These are phyloP conservation scores for Abelmoschus esculentus DNA, from an alignment of 345 rosid genomes.

Conservation along the genomic window DNA sequence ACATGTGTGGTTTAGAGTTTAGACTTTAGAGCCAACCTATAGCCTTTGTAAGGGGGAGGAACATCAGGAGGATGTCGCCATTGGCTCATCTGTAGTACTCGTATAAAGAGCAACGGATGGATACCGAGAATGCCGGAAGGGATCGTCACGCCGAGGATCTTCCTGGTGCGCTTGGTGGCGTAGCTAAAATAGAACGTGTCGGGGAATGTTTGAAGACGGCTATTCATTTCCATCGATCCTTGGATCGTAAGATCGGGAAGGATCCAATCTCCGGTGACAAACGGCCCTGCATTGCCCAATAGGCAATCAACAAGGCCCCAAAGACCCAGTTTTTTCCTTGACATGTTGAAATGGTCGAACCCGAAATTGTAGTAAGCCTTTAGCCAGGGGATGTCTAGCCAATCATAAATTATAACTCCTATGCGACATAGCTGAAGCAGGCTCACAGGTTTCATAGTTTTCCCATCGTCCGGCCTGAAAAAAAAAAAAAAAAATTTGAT, in stretches of 20 bases:
- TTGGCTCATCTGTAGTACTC: constrained; percentile 80
- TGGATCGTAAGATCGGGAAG: constrained; percentile 95
- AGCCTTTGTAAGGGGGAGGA: constrained; percentile 79
- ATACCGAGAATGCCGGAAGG: constrained; percentile 72
- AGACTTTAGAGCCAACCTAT: constrained; percentile 38
- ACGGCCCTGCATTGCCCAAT: constrained; percentile 75
- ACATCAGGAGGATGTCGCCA: constrained; percentile 67
- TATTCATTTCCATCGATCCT: constrained; percentile 58
- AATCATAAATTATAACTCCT: constrained; percentile 56
- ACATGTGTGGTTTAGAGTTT: too few relatives aligned
- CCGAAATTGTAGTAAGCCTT: too few relatives aligned
- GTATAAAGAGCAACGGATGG: constrained; percentile 74
- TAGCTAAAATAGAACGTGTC: constrained; percentile 87
- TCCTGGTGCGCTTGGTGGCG: constrained; percentile 73
- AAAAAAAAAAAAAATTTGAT: too few relatives aligned
- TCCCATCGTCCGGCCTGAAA: constrained; percentile 76
- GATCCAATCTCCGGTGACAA: constrained; percentile 83
- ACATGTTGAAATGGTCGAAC: too few relatives aligned
- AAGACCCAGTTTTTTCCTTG: constrained; percentile 66
- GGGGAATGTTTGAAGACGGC: constrained; percentile 56
- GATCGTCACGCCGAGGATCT: constrained; percentile 51
- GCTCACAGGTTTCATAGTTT: constrained; percentile 53
- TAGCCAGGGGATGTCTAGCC: too few relatives aligned
- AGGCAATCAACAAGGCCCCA: constrained; percentile 62
- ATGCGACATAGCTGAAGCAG: constrained; percentile 76